phyloP scores from a whole-genome alignment of 2,329 filamentous ascomycete genomes.

The Penicillium sumatraense region DNA sequence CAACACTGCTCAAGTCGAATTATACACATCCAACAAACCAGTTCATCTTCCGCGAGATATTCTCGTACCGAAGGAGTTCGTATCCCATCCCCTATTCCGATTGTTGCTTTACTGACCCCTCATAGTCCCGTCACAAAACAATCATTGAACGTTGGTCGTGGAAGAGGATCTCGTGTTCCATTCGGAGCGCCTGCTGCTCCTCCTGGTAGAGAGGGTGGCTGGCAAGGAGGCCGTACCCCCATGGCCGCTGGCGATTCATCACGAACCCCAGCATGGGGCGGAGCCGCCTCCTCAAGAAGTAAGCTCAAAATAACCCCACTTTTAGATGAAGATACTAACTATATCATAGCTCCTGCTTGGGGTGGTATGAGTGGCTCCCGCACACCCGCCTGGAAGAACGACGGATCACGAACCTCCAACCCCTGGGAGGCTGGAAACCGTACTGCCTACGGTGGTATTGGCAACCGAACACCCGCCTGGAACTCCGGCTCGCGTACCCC shows the following conservation, averaged over 20 bases:
- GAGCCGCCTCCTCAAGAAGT: constrained; percentile 62
- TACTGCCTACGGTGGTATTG: constrained; percentile 71
- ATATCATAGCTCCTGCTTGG: constrained; percentile 46
- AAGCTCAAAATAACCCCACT: constrained; percentile 45
- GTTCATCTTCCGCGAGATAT: constrained; percentile 81
- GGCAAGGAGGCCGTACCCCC: constrained; percentile 72
- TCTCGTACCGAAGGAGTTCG: constrained; percentile 86
- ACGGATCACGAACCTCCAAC: constrained; percentile 57
- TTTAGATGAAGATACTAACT: constrained; percentile 24
- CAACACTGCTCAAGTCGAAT: constrained; percentile 81
- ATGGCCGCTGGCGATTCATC: constrained; percentile 64
- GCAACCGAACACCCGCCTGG: constrained; percentile 76
- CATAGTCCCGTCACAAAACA: constrained; percentile 68
- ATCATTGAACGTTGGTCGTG: constrained; percentile 71
- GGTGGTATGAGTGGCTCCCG: constrained; percentile 49
- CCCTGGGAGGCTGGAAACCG: constrained; percentile 72
- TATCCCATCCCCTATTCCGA: constrained; percentile 27
- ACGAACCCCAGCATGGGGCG: constrained; percentile 77
- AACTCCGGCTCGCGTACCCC: constrained; percentile 76
- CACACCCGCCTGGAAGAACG: constrained; percentile 61
- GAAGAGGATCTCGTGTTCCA: constrained; percentile 49
- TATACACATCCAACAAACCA: constrained; percentile 93
- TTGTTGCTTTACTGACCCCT: constrained; percentile 21
- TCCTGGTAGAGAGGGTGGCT: constrained; percentile 55
- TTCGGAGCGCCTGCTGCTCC: constrained; percentile 50